These are phyloP conservation scores for Abrus precatorius DNA, from an alignment of 306 rosid genomes.

Conservation along the genomic window DNA sequence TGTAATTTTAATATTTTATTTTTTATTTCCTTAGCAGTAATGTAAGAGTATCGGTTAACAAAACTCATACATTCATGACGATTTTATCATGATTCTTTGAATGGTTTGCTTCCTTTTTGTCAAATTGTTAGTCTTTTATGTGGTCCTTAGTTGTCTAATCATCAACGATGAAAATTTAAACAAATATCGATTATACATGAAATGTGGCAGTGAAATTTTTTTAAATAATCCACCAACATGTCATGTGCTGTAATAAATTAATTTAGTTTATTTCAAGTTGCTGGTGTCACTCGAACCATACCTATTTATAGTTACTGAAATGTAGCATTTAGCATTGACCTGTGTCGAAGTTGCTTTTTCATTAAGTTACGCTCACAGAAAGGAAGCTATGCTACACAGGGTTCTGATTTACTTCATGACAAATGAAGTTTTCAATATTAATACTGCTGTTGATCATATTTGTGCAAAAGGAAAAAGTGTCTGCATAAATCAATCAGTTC, in stretches of 20 bases:
- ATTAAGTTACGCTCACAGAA: not conserved
- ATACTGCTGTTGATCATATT: conserved; percentile 30
- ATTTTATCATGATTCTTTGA: not conserved
- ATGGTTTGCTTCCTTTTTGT: not conserved
- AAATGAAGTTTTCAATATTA: conserved; percentile 1
- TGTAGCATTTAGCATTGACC: not conserved
- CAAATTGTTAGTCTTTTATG: not conserved
- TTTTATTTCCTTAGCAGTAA: too few relatives aligned
- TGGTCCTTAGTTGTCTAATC: not conserved
- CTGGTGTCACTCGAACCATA: conserved; percentile 1
- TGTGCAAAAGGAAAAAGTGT: conserved; percentile 22
- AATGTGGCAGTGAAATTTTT: not conserved
- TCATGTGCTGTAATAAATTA: not conserved
- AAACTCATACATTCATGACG: not conserved
- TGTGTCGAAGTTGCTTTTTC: not conserved
- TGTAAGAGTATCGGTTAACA: too few relatives aligned
- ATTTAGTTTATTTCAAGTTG: not conserved
- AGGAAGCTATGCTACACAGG: not conserved
- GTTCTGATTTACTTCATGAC: conserved; percentile 1
- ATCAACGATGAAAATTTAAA: not conserved
- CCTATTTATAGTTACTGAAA: conserved; percentile 24
- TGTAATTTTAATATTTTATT: too few relatives aligned
- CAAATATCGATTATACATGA: not conserved
- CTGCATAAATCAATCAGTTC: conserved; percentile 7
- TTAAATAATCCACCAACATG: not conserved